phyloP scores from a whole-genome alignment of 2,329 filamentous ascomycete species.

The Sclerotinia sclerotiorum region DNA sequence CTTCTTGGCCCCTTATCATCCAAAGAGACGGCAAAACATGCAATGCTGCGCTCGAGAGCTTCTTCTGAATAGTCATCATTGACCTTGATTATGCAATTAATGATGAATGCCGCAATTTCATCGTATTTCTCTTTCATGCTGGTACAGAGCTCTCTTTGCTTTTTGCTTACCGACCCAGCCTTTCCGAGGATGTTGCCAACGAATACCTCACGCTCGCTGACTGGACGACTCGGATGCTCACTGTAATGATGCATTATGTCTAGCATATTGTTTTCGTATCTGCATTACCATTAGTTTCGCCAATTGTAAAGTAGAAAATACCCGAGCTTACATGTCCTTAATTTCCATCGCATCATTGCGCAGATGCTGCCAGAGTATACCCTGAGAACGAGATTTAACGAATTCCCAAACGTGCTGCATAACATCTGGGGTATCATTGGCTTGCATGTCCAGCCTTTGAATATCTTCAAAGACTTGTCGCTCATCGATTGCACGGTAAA shows the following conservation, averaged over 20 bases:
- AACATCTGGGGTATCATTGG: slow-evolving; percentile 26
- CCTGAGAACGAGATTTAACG: slow-evolving; percentile 40
- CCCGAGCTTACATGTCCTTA: slow-evolving; percentile 46
- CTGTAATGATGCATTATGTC: slow-evolving; percentile 50
- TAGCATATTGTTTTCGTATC: slow-evolving; percentile 54
- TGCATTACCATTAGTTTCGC: slow-evolving; percentile 28
- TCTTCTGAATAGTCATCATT: slow-evolving; percentile 42
- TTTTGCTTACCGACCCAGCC: slow-evolving; percentile 43
- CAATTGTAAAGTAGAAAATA: not conserved
- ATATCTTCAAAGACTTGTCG: slow-evolving; percentile 53
- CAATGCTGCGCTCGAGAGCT: slow-evolving; percentile 50
- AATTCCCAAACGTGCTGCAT: slow-evolving; percentile 44
- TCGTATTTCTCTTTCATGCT: slow-evolving; percentile 48
- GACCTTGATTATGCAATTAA: slow-evolving; percentile 47
- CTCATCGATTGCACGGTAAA: slow-evolving; percentile 75
- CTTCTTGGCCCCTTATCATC: slow-evolving; percentile 38
- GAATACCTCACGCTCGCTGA: slow-evolving; percentile 56
- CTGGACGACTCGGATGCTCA: slow-evolving; percentile 43
- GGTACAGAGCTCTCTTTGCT: slow-evolving; percentile 45
- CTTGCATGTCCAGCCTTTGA: slow-evolving; percentile 18
- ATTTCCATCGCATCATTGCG: slow-evolving; percentile 44
- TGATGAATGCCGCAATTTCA: slow-evolving; percentile 44
- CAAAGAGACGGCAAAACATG: slow-evolving; percentile 48
- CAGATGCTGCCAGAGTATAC: slow-evolving; percentile 45
- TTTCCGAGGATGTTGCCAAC: slow-evolving; percentile 57